A percentile compares a stretch with the other conserved stretches of the same genome.
Evolutionary conservation across 2,329 filamentous ascomycete species (phyloP).

Genomic region (Lecanicillium sp.): DNA sequence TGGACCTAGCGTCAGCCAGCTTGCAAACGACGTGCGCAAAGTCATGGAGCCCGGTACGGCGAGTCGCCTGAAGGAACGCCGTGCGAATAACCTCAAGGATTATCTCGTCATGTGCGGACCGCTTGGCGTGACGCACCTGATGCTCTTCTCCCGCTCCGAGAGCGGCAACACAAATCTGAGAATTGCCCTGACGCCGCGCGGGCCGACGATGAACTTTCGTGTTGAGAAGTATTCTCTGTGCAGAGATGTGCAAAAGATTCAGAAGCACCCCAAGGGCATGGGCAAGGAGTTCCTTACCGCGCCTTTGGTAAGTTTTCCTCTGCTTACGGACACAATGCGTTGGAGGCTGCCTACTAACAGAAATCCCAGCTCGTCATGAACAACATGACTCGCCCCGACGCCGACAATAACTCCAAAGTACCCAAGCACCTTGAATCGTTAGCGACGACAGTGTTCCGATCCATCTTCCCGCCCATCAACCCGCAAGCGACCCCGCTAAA

Average conservation of each 20-base stretch:
- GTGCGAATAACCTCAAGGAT: conserved; percentile 81
- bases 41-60: conserved; percentile 98
- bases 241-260: conserved; percentile 78
- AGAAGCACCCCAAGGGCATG: conserved; percentile 74
- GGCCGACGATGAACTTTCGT: conserved; percentile 88
- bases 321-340: neutral
- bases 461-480: conserved; percentile 90
- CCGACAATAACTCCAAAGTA: conserved; percentile 59
- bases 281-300: conserved; percentile 81
- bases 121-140: conserved; percentile 82
- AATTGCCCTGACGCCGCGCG: conserved; percentile 77
- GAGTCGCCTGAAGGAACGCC: conserved; percentile 78
- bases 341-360: too few species aligned
- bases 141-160: conserved; percentile 86
- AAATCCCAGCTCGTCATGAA: conserved; percentile 86
- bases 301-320: conserved; percentile 54
- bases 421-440: conserved; percentile 91
- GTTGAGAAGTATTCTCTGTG: conserved; percentile 92
- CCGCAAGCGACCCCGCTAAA: conserved; percentile 83
- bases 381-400: conserved; percentile 69
- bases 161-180: conserved; percentile 89
- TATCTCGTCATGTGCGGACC: conserved; percentile 95
- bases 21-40: conserved; percentile 80
- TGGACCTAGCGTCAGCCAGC: conserved; percentile 81
- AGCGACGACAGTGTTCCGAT: conserved; percentile 90